Conservation (phyloP, 495 filamentous ascomycete species). For the Umbilicaria muhlenbergii region DNA sequence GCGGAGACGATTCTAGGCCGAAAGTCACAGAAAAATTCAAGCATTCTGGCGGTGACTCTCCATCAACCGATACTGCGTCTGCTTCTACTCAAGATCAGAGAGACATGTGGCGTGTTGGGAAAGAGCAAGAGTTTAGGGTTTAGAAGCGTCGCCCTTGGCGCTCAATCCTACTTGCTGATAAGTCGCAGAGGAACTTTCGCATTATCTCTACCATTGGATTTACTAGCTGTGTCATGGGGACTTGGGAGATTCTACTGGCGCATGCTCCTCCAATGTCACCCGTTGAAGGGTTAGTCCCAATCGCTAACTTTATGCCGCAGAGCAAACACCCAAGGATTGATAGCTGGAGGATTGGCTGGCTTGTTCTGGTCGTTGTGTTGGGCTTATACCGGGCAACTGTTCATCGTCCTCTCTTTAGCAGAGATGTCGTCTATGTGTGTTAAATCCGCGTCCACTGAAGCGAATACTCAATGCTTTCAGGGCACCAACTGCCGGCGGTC, state of each 20-base stretch:
- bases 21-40: too few relatives aligned
- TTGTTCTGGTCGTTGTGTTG: constrained; percentile 19
- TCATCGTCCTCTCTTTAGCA: constrained; percentile 20
- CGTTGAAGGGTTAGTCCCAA: not conserved
- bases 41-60: not conserved
- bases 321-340: constrained; percentile 12
- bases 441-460: not conserved
- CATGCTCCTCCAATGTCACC: constrained; percentile 1
- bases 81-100: constrained; percentile 9
- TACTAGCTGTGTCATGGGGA: constrained; percentile 14
- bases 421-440: constrained; percentile 31
- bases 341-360: constrained; percentile 20
- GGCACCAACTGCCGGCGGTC: constrained; percentile 22
- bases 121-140: constrained; percentile 15
- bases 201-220: constrained; percentile 13
- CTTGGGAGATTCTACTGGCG: constrained; percentile 8
- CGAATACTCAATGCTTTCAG: not conserved
- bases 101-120: constrained; percentile 24
- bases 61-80: not conserved
- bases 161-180: not conserved
- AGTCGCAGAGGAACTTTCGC: constrained; percentile 12
- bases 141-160: not conserved
- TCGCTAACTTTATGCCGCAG: not conserved
- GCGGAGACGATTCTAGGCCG: too few relatives aligned
- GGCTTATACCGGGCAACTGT: constrained; percentile 19